These are phyloP conservation scores for Prunus armeniaca DNA, from an alignment of 306 rosid species.

Conservation along the genomic window DNA sequence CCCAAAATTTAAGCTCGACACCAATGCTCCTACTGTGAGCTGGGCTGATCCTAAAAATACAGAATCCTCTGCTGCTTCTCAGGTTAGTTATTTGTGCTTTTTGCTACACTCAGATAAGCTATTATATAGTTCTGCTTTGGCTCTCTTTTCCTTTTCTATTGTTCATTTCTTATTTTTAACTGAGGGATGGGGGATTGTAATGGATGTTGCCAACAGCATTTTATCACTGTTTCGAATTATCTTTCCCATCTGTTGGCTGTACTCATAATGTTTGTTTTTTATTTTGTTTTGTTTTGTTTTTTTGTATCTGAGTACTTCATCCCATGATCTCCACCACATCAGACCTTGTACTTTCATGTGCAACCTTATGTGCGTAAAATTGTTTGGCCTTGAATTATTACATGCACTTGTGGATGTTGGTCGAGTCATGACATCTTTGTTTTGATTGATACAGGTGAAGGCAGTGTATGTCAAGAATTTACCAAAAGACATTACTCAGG, in stretches of 20 bases:
- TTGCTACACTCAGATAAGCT: background rate
- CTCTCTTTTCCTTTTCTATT: background rate
- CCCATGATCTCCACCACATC: constrained; percentile 8
- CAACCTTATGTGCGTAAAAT: background rate
- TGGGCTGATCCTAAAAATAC: constrained; percentile 76
- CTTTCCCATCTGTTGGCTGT: background rate
- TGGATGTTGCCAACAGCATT: background rate
- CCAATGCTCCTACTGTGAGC: constrained; percentile 60
- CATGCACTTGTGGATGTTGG: constrained; percentile 4
- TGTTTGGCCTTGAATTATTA: background rate
- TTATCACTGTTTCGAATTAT: background rate
- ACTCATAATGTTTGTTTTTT: background rate
- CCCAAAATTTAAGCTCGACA: constrained; percentile 62
- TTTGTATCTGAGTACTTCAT: constrained; percentile 9
- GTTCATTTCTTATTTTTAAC: no score
- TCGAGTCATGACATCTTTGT: constrained; percentile 7
- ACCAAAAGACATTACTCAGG: constrained; percentile 57
- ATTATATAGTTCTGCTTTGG: background rate
- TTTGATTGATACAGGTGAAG: constrained; percentile 52
- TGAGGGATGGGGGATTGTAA: no score
- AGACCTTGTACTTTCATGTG: constrained; percentile 11
- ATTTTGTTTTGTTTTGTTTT: background rate
- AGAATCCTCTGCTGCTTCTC: constrained; percentile 56
- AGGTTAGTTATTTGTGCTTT: constrained; percentile 34
- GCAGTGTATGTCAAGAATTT: constrained; percentile 69